phyloP scores from a whole-genome alignment of 352 stramenopile genomes.

The Elongisporangium undulatum region DNA sequence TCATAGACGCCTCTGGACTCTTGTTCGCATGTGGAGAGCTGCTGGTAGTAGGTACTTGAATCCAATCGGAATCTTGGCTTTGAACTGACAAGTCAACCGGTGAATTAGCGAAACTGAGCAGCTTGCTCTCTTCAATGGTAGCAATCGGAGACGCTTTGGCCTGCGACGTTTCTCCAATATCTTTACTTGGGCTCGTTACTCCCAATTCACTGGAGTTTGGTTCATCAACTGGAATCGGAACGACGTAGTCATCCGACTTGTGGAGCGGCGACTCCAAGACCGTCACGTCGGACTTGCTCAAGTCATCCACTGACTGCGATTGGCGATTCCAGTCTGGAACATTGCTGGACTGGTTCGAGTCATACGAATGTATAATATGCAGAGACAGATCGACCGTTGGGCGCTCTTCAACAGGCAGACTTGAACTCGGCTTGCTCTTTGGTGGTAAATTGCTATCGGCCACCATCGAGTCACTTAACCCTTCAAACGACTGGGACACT shows the following conservation, averaged over 20 bases:
- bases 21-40: not conserved
- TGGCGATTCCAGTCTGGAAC: constrained; percentile 10
- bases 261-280: not conserved
- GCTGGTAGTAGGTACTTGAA: not conserved
- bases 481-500: constrained; percentile 1
- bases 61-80: not conserved
- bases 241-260: not conserved
- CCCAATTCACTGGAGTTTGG: not conserved
- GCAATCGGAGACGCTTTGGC: not conserved
- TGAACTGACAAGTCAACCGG: not conserved
- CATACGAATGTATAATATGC: constrained; percentile 20
- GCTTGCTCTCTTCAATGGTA: constrained; percentile 3
- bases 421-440: not conserved
- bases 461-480: constrained; percentile 2
- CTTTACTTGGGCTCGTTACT: not conserved
- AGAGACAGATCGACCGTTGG: constrained; percentile 14
- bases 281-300: not conserved
- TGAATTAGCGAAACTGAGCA: not conserved
- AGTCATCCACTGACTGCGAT: not conserved
- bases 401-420: not conserved
- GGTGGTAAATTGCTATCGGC: not conserved
- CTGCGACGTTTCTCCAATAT: not conserved
- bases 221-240: not conserved
- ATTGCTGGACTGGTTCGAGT: constrained; percentile 17
- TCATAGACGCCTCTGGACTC: not conserved